These are phyloP conservation scores for Chamaecrista fasciculata DNA, from an alignment of 306 rosid genomes.

Conservation along the genomic window DNA sequence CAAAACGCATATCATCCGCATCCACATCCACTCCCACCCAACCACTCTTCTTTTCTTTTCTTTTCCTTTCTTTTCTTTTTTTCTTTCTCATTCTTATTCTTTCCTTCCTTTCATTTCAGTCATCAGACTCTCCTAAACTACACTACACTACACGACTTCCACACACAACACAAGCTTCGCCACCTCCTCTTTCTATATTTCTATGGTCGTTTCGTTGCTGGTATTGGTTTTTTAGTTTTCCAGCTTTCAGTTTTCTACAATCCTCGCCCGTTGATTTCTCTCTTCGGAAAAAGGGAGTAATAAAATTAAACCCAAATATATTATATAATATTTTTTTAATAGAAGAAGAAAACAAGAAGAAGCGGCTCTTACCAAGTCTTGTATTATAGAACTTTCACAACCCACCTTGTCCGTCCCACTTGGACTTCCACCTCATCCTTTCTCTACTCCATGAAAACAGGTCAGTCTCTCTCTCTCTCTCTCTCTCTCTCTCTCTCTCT, in stretches of 20 bases:
- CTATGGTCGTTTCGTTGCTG: constrained; percentile 6
- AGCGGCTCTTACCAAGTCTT: background rate
- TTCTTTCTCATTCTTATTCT: too few relatives aligned
- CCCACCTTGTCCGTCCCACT: constrained; percentile 38
- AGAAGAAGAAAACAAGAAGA: background rate
- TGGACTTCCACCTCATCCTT: constrained; percentile 77
- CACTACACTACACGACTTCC: background rate
- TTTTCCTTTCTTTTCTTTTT: background rate
- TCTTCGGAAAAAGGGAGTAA: background rate
- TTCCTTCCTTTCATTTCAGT: background rate
- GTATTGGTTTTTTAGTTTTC: constrained; percentile 4
- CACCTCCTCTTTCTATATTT: background rate
- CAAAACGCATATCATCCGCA: background rate
- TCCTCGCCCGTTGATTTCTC: constrained; percentile 39
- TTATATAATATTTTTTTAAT: too few relatives aligned
- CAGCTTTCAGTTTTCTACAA: constrained; percentile 8
- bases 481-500: constrained; percentile 43
- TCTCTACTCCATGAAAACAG: constrained; percentile 55
- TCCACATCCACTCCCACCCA: background rate
- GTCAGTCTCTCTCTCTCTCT: constrained; percentile 43
- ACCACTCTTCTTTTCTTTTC: background rate
- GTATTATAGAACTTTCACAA: background rate
- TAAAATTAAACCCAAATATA: background rate
- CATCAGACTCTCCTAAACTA: background rate
- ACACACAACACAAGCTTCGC: background rate